Evolutionary conservation across 768 basidiomycete species (phyloP).

Genomic region (Dacryopinax spathularia): DNA sequence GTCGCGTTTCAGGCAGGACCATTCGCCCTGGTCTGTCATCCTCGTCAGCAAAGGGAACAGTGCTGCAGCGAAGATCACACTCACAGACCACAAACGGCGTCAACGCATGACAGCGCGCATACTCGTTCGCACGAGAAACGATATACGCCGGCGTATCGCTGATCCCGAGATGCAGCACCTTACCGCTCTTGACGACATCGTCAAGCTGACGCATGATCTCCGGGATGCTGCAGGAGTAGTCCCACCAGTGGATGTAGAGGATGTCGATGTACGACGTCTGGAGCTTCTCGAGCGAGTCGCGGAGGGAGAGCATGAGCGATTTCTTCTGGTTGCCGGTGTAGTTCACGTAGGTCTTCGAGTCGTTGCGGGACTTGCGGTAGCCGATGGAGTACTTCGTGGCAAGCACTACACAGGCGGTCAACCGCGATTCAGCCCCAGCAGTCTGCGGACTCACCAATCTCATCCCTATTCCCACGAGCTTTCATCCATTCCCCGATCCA

Average conservation of each 20-base stretch:
- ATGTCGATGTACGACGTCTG: conserved; percentile 47
- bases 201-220: conserved; percentile 37
- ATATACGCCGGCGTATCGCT: conserved; percentile 37
- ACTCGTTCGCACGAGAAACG: conserved; percentile 36
- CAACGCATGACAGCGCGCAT: conserved; percentile 34
- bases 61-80: conserved; percentile 8
- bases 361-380: not conserved
- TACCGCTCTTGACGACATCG: conserved; percentile 30
- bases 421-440: conserved; percentile 7
- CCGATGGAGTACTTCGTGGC: conserved; percentile 16
- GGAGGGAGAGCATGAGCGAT: conserved; percentile 21
- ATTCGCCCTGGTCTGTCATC: conserved; percentile 24
- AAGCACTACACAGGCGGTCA: not conserved
- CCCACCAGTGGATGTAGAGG: conserved; percentile 43
- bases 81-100: conserved; percentile 37
- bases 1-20: conserved; percentile 23
- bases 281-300: conserved; percentile 33
- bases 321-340: conserved; percentile 32
- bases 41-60: not conserved
- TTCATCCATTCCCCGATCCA: conserved; percentile 34
- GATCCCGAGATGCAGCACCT: conserved; percentile 29
- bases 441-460: conserved; percentile 25
- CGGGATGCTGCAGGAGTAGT: conserved; percentile 31
- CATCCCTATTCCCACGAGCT: conserved; percentile 24
- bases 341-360: conserved; percentile 22